Evolutionary conservation across 1,139 yeast genomes (phyloP).

Genomic region (Magnusiomyces paraingens): DNA sequence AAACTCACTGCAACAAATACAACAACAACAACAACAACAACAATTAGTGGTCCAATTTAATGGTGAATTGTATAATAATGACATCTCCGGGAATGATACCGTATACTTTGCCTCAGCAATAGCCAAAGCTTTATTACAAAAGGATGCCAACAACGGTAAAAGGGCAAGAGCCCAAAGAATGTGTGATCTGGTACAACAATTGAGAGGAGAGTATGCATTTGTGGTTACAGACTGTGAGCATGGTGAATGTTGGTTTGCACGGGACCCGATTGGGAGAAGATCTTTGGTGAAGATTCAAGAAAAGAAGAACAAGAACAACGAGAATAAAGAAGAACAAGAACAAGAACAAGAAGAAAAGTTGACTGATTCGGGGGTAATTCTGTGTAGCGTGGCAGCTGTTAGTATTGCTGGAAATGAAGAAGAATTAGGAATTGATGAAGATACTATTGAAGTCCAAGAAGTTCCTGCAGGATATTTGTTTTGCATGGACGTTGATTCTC

Average conservation of each 20-base stretch:
- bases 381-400: not conserved
- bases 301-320: constrained; percentile 26
- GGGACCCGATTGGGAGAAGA: constrained; percentile 78
- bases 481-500: constrained; percentile 19
- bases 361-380: not conserved
- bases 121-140: not conserved
- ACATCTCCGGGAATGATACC: constrained; percentile 49
- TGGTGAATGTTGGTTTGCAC: constrained; percentile 58
- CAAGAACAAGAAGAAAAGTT: constrained; percentile 25
- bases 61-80: constrained; percentile 74
- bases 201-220: constrained; percentile 81
- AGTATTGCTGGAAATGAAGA: constrained; percentile 21
- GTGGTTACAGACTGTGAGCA: constrained; percentile 44
- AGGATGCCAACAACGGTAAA: constrained; percentile 21
- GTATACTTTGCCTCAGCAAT: constrained; percentile 29
- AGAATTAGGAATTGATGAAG: not conserved
- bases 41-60: constrained; percentile 51
- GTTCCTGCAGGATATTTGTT: constrained; percentile 29
- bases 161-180: constrained; percentile 10
- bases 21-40: too few relatives aligned
- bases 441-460: constrained; percentile 21
- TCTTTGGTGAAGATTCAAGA: constrained; percentile 51
- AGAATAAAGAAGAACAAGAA: constrained; percentile 18
- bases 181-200: constrained; percentile 30
- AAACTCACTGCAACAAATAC: not conserved